Conservation (phyloP, 1,139 yeast species). For the Debaryomyces nepalensis region DNA sequence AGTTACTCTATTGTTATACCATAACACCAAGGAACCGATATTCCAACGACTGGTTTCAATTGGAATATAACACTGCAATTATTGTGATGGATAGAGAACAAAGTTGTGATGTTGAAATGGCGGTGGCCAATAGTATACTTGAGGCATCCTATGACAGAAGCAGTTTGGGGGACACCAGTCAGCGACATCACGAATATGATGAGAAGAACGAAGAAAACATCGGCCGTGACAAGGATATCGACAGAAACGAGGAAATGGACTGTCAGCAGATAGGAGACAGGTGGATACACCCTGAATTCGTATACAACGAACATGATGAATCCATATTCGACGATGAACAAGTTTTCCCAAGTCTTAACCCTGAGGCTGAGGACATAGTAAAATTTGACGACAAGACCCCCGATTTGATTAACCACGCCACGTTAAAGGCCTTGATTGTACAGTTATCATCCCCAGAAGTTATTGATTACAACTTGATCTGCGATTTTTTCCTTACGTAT, state of each 20-base stretch:
- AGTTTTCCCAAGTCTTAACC: constrained; percentile 39
- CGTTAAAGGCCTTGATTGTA: constrained; percentile 61
- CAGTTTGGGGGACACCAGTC: background rate
- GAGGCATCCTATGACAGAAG: constrained; percentile 1
- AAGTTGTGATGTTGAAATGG: background rate
- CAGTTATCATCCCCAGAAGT: constrained; percentile 79
- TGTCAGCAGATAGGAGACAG: background rate
- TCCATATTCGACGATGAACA: constrained; percentile 45
- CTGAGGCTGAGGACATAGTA: constrained; percentile 29
- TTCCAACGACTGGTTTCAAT: constrained; percentile 9
- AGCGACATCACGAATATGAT: background rate
- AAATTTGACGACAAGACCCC: constrained; percentile 42
- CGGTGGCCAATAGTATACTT: constrained; percentile 2
- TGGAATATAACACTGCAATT: constrained; percentile 2
- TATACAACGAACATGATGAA: constrained; percentile 45
- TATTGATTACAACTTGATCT: constrained; percentile 74
- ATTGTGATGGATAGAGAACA: constrained; percentile 4
- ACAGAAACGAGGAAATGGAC: background rate
- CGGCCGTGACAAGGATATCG: background rate
- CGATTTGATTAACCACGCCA: constrained; percentile 44
- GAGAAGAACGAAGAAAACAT: background rate
- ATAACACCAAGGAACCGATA: background rate
- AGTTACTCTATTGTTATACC: background rate
- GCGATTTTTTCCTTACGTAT: constrained; percentile 87
- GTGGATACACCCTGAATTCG: constrained; percentile 22